Evolutionary conservation across 2,329 filamentous ascomycete genomes (phyloP).

Genomic region (Alternaria sp.): DNA sequence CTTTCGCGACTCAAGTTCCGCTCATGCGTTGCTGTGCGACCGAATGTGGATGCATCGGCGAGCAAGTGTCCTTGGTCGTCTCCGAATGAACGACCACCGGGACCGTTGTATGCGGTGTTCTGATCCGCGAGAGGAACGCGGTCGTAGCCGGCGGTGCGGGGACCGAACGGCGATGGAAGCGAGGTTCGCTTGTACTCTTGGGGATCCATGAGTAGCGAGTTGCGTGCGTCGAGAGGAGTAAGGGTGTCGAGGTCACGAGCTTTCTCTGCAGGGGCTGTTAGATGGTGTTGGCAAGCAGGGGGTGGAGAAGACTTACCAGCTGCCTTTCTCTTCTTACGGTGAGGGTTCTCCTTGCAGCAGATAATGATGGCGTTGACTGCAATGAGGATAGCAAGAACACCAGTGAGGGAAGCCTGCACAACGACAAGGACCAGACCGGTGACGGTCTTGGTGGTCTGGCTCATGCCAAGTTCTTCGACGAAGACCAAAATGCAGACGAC

Average conservation of each 20-base stretch:
- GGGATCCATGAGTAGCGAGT: conserved; percentile 79
- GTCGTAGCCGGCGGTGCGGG: conserved; percentile 44
- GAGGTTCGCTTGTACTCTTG: conserved; percentile 52
- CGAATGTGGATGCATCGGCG: conserved; percentile 45
- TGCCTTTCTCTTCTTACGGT: conserved; percentile 86
- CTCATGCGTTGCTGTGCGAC: conserved; percentile 28
- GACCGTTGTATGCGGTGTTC: conserved; percentile 35
- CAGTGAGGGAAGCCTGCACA: conserved; percentile 86
- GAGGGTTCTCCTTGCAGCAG: conserved; percentile 86
- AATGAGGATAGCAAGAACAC: conserved; percentile 83
- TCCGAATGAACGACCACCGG: conserved; percentile 28
- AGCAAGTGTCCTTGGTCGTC: conserved; percentile 43
- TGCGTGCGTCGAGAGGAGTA: conserved; percentile 85
- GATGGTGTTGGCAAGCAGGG: conserved; percentile 12
- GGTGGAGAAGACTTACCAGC: conserved; percentile 68
- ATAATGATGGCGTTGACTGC: conserved; percentile 85
- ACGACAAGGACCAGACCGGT: conserved; percentile 92
- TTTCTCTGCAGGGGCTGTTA: conserved; percentile 67
- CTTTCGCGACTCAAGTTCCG: conserved; percentile 34
- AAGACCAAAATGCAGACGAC: conserved; percentile 90
- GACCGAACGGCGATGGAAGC: conserved; percentile 38
- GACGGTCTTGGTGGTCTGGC: conserved; percentile 91
- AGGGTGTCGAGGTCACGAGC: conserved; percentile 79
- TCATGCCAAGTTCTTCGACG: conserved; percentile 88
- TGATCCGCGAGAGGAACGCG: conserved; percentile 47